Conservation (phyloP, 2,329 filamentous ascomycete species). For the Neofusicoccum cordaticola region DNA sequence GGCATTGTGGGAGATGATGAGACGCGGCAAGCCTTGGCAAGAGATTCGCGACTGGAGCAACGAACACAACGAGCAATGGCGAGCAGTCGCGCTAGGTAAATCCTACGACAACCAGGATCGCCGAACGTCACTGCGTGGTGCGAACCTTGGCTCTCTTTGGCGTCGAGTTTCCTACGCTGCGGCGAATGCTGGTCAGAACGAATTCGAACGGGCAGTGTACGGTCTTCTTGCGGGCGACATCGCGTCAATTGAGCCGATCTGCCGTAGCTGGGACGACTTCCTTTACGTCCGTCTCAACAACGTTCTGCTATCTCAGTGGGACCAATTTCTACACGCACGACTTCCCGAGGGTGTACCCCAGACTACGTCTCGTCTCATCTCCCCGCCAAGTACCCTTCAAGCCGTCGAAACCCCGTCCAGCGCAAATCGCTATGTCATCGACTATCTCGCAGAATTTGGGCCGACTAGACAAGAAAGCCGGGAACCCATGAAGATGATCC, state of each 20-base stretch:
- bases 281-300: slow-evolving; percentile 87
- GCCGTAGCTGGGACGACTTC: slow-evolving; percentile 78
- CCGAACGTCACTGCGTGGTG: slow-evolving; percentile 22
- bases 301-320: slow-evolving; percentile 76
- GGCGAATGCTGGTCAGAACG: slow-evolving; percentile 65
- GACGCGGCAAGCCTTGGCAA: slow-evolving; percentile 71
- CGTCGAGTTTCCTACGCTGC: slow-evolving; percentile 74
- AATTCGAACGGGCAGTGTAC: slow-evolving; percentile 86
- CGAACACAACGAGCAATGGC: slow-evolving; percentile 84
- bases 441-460: slow-evolving; percentile 56
- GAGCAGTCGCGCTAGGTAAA: slow-evolving; percentile 77
- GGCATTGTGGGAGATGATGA: slow-evolving; percentile 88
- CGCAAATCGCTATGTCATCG: slow-evolving; percentile 57
- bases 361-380: slow-evolving; percentile 59
- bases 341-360: slow-evolving; percentile 23
- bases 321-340: slow-evolving; percentile 58
- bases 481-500: slow-evolving; percentile 69
- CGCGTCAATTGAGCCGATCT: slow-evolving; percentile 71
- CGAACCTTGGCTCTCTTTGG: slow-evolving; percentile 57
- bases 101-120: slow-evolving; percentile 49
- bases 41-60: slow-evolving; percentile 83
- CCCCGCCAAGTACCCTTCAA: slow-evolving; percentile 63
- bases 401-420: slow-evolving; percentile 57
- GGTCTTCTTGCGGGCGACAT: slow-evolving; percentile 85
- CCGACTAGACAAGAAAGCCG: slow-evolving; percentile 58